These are phyloP conservation scores for Ophiostoma tasmaniense DNA, from an alignment of 2,329 filamentous ascomycete genomes.

Conservation along the genomic window DNA sequence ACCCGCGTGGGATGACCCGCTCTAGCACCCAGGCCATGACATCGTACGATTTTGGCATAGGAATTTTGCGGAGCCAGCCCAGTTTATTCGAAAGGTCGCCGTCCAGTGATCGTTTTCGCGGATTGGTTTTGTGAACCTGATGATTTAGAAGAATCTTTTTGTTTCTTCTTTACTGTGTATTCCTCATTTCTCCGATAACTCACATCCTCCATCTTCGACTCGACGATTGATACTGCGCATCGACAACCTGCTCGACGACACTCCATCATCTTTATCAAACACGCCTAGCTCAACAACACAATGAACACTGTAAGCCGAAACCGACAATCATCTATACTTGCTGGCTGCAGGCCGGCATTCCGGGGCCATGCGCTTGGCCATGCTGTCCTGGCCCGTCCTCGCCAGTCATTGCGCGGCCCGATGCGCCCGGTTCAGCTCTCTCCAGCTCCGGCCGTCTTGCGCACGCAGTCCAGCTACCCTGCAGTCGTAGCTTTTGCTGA, in stretches of 20 bases:
- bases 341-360: background rate
- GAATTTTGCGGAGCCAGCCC: constrained; percentile 7
- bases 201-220: background rate
- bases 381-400: background rate
- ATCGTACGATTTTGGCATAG: constrained; percentile 11
- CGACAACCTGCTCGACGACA: background rate
- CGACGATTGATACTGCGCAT: background rate
- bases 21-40: background rate
- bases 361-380: background rate
- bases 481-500: background rate
- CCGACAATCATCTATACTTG: background rate
- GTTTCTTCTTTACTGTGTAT: background rate
- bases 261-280: background rate
- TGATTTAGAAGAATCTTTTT: background rate
- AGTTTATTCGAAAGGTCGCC: background rate
- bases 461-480: background rate
- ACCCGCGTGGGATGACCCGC: background rate
- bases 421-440: background rate
- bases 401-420: background rate
- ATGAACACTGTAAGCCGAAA: constrained; percentile 20
- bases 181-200: constrained; percentile 2
- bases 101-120: background rate
- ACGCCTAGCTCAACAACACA: background rate
- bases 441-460: background rate
- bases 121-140: background rate